phyloP scores from a whole-genome alignment of 306 rosid genomes.

The cucumber (Cucumis sativus) region DNA sequence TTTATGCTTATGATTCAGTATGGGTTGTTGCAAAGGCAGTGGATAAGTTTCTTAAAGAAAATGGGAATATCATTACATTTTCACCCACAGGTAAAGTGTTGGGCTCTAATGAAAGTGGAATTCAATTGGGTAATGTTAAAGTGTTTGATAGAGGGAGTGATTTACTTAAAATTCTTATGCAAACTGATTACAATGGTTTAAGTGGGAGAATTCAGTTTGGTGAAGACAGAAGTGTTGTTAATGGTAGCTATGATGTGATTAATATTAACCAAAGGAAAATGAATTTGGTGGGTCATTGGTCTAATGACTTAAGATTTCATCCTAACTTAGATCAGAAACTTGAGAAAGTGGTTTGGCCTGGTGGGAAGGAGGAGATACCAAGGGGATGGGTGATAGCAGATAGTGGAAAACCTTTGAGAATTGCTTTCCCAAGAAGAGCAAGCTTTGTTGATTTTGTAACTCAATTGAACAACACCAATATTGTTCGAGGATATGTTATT shows the following conservation, averaged over 20 bases:
- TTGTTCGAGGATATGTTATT: slow-evolving; percentile 53
- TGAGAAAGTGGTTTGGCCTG: slow-evolving; percentile 65
- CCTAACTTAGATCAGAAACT: slow-evolving; percentile 45
- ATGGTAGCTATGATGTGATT: slow-evolving; percentile 62
- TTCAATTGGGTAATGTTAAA: slow-evolving; percentile 54
- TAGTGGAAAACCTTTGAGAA: slow-evolving; percentile 54
- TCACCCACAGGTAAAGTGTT: slow-evolving; percentile 20
- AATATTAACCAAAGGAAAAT: slow-evolving; percentile 41
- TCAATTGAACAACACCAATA: slow-evolving; percentile 26
- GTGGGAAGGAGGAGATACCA: slow-evolving; percentile 54
- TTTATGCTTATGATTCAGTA: slow-evolving; percentile 68
- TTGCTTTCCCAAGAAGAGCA: slow-evolving; percentile 73
- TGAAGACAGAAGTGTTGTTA: slow-evolving; percentile 33
- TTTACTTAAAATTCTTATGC: slow-evolving; percentile 32
- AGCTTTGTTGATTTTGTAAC: slow-evolving; percentile 87
- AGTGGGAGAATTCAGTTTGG: slow-evolving; percentile 54
- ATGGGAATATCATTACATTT: slow-evolving; percentile 39
- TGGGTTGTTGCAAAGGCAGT: slow-evolving; percentile 67
- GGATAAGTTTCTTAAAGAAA: slow-evolving; percentile 31
- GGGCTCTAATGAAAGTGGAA: slow-evolving; percentile 16
- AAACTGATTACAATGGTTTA: slow-evolving; percentile 54
- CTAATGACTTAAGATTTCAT: slow-evolving; percentile 38
- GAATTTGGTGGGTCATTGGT: slow-evolving; percentile 62
- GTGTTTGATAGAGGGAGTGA: slow-evolving; percentile 49
- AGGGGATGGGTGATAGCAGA: slow-evolving; percentile 90